A percentile compares a stretch with the other conserved stretches of the same genome.
Conservation (phyloP, 805 yeast species). For the Zygosaccharomyces pseudorouxii region DNA sequence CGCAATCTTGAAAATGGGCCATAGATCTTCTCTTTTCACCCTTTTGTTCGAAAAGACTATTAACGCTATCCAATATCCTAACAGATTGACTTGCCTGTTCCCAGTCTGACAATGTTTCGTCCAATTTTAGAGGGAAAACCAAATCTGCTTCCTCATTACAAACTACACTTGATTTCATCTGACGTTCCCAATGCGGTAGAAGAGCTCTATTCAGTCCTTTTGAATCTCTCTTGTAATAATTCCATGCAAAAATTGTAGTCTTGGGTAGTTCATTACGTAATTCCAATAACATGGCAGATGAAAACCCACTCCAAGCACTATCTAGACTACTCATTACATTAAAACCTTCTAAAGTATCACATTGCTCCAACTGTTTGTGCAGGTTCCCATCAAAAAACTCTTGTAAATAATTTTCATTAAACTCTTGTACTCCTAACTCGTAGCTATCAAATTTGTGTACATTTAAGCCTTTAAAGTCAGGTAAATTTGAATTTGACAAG, state of each 20-base stretch:
- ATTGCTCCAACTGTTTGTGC: conserved; percentile 61
- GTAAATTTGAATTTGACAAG: conserved; percentile 24
- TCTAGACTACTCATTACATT: conserved; percentile 68
- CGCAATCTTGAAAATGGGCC: conserved; percentile 19
- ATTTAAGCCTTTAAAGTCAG: conserved; percentile 27
- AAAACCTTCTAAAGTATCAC: conserved; percentile 71
- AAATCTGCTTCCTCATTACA: conserved; percentile 48
- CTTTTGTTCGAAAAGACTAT: conserved; percentile 20
- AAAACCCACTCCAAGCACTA: conserved; percentile 80
- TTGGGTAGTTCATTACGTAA: conserved; percentile 67
- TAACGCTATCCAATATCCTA: conserved; percentile 25
- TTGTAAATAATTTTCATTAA: conserved; percentile 36
- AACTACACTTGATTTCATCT: conserved; percentile 45
- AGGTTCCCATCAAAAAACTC: conserved; percentile 58
- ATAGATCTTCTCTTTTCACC: conserved; percentile 16
- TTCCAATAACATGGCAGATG: conserved; percentile 46
- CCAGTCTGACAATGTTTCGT: conserved; percentile 27
- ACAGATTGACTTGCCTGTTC: conserved; percentile 25
- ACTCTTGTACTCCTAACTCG: conserved; percentile 60
- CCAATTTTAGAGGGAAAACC: conserved; percentile 48
- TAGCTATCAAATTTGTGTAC: conserved; percentile 40
- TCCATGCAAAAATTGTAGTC: conserved; percentile 45
- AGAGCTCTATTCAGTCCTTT: conserved; percentile 11
- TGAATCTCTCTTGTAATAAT: conserved; percentile 33
- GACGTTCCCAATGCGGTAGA: conserved; percentile 28